phyloP scores from a whole-genome alignment of 129 eudicot genomes.

The Escallonia rubra region DNA sequence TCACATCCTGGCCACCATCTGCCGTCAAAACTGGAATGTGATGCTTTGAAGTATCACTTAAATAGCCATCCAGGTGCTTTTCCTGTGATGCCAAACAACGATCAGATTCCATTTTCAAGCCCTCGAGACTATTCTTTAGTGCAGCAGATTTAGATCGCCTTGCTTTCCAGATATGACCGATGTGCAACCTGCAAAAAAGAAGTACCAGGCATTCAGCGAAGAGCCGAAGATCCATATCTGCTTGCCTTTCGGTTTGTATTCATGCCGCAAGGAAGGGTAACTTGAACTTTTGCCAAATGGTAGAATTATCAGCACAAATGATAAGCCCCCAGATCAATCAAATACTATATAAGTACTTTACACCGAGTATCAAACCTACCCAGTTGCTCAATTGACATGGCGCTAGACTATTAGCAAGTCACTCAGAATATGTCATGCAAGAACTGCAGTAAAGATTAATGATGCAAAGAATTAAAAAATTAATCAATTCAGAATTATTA shows the following conservation, averaged over 20 bases:
- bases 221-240: not conserved
- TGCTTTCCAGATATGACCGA: constrained; percentile 39
- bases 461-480: too few species aligned
- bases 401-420: too few species aligned
- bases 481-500: too few species aligned
- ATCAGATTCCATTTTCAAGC: constrained; percentile 10
- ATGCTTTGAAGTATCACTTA: constrained; percentile 51
- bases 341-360: too few species aligned
- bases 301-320: not conserved
- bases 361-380: too few species aligned
- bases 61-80: constrained; percentile 75
- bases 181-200: constrained; percentile 42
- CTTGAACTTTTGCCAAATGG: not conserved
- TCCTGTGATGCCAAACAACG: constrained; percentile 55
- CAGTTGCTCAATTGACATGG: too few species aligned
- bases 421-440: too few species aligned
- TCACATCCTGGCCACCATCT: constrained; percentile 45
- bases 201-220: not conserved
- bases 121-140: constrained; percentile 38
- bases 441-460: too few species aligned
- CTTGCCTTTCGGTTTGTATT: not conserved
- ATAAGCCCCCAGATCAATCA: not conserved
- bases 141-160: constrained; percentile 32
- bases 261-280: not conserved
- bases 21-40: constrained; percentile 48